Evolutionary conservation across 495 filamentous ascomycete species (phyloP).

Genomic region (Pseudomonodictys pantanalensis): DNA sequence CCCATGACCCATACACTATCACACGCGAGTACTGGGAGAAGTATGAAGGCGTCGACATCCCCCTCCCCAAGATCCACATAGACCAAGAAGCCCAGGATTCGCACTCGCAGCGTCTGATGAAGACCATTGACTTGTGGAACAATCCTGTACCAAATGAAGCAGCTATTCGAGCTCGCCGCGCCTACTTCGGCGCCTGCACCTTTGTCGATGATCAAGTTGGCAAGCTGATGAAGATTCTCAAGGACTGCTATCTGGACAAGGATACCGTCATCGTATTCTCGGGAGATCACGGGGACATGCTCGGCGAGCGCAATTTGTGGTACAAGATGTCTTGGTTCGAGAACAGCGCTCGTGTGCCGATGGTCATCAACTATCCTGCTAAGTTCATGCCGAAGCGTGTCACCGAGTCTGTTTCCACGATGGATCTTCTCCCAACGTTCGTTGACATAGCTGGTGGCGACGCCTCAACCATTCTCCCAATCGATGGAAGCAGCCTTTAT

Average conservation of each 20-base stretch:
- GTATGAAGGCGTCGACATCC: conserved; percentile 84
- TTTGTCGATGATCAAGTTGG: conserved; percentile 88
- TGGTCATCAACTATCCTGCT: conserved; percentile 71
- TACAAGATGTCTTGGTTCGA: conserved; percentile 96
- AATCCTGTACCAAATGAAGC: conserved; percentile 74
- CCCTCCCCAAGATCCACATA: conserved; percentile 69
- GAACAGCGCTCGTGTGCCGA: conserved; percentile 75
- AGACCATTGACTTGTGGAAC: conserved; percentile 77
- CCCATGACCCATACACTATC: conserved; percentile 89
- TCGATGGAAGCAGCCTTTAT: conserved; percentile 73
- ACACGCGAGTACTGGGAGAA: conserved; percentile 82
- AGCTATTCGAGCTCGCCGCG: conserved; percentile 71
- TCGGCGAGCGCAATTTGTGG: conserved; percentile 84
- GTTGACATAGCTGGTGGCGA: conserved; percentile 71
- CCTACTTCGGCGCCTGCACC: conserved; percentile 84
- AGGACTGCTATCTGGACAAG: conserved; percentile 70
- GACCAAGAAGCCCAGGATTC: conserved; percentile 75
- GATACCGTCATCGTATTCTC: conserved; percentile 85
- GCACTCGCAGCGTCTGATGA: conserved; percentile 74
- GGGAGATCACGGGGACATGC: conserved; percentile 90
- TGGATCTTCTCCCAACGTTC: conserved; percentile 82
- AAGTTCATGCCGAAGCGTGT: conserved; percentile 66
- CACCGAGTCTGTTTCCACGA: conserved; percentile 72
- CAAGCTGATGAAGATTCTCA: conserved; percentile 67
- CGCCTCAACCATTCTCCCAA: conserved; percentile 60